phyloP scores from a whole-genome alignment of 2,329 filamentous ascomycete genomes.

The Botrytis medusae region DNA sequence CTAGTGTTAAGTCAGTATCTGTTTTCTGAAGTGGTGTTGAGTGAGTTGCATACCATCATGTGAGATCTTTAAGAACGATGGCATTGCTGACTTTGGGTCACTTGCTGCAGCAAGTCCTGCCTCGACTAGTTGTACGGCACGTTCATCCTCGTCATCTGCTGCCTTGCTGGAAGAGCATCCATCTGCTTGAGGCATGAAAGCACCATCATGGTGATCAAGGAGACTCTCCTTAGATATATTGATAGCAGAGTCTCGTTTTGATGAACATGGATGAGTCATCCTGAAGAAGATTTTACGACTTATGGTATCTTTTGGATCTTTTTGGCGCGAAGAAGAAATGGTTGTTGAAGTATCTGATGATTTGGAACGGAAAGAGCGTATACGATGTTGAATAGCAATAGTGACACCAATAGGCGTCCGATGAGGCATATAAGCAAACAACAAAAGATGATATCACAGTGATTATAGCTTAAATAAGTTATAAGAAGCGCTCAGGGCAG shows the following conservation, averaged over 20 bases:
- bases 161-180: constrained; percentile 22
- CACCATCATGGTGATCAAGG: constrained; percentile 11
- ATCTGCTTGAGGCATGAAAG: constrained; percentile 20
- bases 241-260: background rate
- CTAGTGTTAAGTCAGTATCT: constrained; percentile 41
- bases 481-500: background rate
- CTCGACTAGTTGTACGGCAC: constrained; percentile 7
- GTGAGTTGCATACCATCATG: constrained; percentile 46
- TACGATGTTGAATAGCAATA: constrained; percentile 35
- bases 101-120: constrained; percentile 9
- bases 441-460: constrained; percentile 6
- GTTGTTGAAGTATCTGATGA: constrained; percentile 15
- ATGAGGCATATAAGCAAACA: constrained; percentile 14
- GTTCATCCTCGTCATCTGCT: constrained; percentile 14
- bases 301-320: constrained; percentile 3
- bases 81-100: constrained; percentile 39
- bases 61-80: constrained; percentile 53
- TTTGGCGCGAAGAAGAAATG: constrained; percentile 6
- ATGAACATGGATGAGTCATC: constrained; percentile 13
- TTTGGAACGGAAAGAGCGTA: constrained; percentile 36
- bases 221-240: background rate
- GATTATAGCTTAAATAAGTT: too few relatives aligned
- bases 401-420: constrained; percentile 24
- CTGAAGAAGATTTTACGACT: background rate
- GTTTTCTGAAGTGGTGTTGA: constrained; percentile 16